Conservation (phyloP, 2,329 filamentous ascomycete genomes). For the Pyrenophora graminea region DNA sequence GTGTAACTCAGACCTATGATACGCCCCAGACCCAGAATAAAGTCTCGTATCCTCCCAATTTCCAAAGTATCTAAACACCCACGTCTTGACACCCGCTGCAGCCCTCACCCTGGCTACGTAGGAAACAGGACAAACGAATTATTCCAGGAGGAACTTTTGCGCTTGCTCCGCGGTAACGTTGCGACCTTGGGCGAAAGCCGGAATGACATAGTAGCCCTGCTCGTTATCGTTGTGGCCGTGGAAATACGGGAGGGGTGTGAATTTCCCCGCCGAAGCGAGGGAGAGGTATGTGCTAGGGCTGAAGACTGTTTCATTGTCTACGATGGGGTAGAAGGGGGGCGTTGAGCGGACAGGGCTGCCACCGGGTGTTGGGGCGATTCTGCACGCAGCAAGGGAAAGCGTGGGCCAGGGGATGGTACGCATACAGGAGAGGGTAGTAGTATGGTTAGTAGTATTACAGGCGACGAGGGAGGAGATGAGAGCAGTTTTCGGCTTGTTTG, state of each 20-base stretch:
- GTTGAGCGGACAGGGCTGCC: slow-evolving; percentile 23
- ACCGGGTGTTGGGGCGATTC: slow-evolving; percentile 21
- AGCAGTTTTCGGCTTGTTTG: slow-evolving; percentile 21
- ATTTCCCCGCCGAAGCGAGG: slow-evolving; percentile 11
- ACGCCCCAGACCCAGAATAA: slow-evolving; percentile 27
- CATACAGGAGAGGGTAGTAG: slow-evolving; percentile 25
- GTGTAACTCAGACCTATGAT: slow-evolving; percentile 30
- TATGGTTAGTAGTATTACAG: slow-evolving; percentile 2
- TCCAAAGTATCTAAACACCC: slow-evolving; percentile 28
- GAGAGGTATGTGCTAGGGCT: slow-evolving; percentile 24
- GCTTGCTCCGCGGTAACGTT: slow-evolving; percentile 21
- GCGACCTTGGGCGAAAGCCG: slow-evolving; percentile 21
- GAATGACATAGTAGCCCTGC: slow-evolving; percentile 27
- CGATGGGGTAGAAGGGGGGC: slow-evolving; percentile 20
- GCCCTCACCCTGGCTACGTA: slow-evolving; percentile 15
- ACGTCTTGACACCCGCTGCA: slow-evolving; percentile 17
- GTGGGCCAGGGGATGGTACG: slow-evolving; percentile 13
- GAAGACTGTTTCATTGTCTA: slow-evolving; percentile 28
- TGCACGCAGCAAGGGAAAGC: slow-evolving; percentile 15
- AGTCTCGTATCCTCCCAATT: slow-evolving; percentile 27
- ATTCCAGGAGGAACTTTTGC: slow-evolving; percentile 18
- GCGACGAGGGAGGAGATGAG: slow-evolving; percentile 18
- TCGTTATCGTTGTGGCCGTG: slow-evolving; percentile 27
- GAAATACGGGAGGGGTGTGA: slow-evolving; percentile 24
- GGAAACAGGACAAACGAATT: slow-evolving; percentile 22